Base-by-base conservation (phyloP, 83 land plant genomes). In the Diphasiastrum complanatum region DNA sequence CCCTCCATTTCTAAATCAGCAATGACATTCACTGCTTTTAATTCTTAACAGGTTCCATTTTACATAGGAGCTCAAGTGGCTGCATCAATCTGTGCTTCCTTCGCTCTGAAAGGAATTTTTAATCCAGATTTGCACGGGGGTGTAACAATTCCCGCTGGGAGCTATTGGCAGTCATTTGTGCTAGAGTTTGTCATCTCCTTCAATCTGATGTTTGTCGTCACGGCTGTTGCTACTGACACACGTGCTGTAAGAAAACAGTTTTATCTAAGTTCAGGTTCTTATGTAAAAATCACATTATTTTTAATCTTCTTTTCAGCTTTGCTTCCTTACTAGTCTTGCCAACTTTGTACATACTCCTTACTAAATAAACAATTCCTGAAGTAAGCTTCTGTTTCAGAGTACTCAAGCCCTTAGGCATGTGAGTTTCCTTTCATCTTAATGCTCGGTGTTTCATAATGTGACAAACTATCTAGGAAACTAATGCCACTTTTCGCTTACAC, bases 211-310 rank as follows among this genome's bases (percentile, higher is more conserved):
- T 55, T 55, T 30, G 59, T 55, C 11, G 59, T 55, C 34, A 55
- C 59, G 14, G 59, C 59, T 27, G 59, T 55, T 20, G 59, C 59
- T 6, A 55, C 59, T 6, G 59, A 55, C 19, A 26, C 38, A 0
- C 59, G 59, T 24, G 59, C 59, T 30, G 59, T 55, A 55, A 55
- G 59, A n/a, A n/a, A n/a, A n/a, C n/a, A n/a, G n/a, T n/a, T n/a
- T n/a, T n/a, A n/a, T n/a, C n/a, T n/a, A n/a, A n/a, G n/a, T n/a
- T n/a, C n/a, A n/a, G n/a, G n/a, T n/a, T n/a, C n/a, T n/a, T n/a
- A n/a, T n/a, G n/a, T n/a, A n/a, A n/a, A n/a, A n/a, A n/a, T n/a
- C n/a, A n/a, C n/a, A n/a, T n/a, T n/a, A n/a, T n/a, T n/a, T n/a
- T n/a, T n/a, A n/a, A n/a, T n/a, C n/a, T n/a, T 16, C 53, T 23